phyloP scores from a whole-genome alignment of 345 rosid species.

The Stellera chamaejasme region DNA sequence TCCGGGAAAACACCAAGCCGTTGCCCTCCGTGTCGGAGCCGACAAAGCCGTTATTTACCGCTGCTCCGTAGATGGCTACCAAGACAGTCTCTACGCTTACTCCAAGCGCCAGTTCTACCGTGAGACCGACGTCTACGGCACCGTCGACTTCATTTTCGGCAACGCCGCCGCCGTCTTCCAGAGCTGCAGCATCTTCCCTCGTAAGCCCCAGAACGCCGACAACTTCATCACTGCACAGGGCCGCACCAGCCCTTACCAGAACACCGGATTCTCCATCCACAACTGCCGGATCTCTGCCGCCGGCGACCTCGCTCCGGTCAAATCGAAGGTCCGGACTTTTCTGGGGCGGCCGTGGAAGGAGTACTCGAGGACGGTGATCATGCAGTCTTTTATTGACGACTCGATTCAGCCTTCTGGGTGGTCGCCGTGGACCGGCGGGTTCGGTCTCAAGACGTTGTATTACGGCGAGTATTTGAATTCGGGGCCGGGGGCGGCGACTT shows the following conservation, averaged over 20 bases:
- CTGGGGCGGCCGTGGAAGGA: slow-evolving; percentile 68
- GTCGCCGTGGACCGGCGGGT: slow-evolving; percentile 42
- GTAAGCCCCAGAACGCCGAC: slow-evolving; percentile 32
- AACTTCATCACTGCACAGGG: slow-evolving; percentile 32
- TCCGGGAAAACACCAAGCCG: slow-evolving; percentile 37
- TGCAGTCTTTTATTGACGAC: slow-evolving; percentile 33
- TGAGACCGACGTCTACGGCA: slow-evolving; percentile 51
- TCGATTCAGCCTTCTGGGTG: slow-evolving; percentile 43
- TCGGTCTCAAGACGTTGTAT: slow-evolving; percentile 37
- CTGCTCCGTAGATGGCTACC: slow-evolving; percentile 50
- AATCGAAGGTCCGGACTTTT: slow-evolving; percentile 22
- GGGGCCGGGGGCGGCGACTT: slow-evolving; percentile 34
- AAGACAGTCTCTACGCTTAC: slow-evolving; percentile 55
- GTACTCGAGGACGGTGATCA: slow-evolving; percentile 35
- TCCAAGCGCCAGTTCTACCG: slow-evolving; percentile 53
- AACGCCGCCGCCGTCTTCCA: slow-evolving; percentile 47
- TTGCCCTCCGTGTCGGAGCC: slow-evolving; percentile 43
- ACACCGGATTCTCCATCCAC: slow-evolving; percentile 25
- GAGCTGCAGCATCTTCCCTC: slow-evolving; percentile 37
- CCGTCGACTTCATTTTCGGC: slow-evolving; percentile 54
- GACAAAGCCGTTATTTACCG: slow-evolving; percentile 39
- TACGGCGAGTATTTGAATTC: slow-evolving; percentile 43
- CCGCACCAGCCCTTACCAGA: slow-evolving; percentile 20
- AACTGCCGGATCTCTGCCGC: slow-evolving; percentile 15
- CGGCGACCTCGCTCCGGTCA: background rate